Conservation (phyloP, 169 alveolate genomes). For the Theileria parva region DNA sequence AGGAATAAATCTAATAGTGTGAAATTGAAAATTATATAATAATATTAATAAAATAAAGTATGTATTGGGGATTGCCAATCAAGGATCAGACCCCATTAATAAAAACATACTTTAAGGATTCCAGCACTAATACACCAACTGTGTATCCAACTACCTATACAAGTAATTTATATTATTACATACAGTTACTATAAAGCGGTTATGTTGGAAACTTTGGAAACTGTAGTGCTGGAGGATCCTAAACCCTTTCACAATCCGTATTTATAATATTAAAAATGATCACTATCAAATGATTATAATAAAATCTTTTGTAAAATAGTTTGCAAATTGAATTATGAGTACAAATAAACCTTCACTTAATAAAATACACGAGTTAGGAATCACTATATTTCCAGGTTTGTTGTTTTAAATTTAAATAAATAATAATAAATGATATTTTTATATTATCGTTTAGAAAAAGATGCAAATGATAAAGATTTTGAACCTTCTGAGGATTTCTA, state of each 20-base stretch:
- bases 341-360: neutral
- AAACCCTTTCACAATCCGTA: too few relatives aligned
- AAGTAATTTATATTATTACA: too few relatives aligned
- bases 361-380: slow-evolving; percentile 42
- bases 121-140: neutral
- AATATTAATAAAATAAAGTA: neutral
- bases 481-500: slow-evolving; percentile 41
- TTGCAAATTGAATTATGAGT: neutral
- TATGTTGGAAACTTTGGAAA: neutral
- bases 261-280: too few relatives aligned
- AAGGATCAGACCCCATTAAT: neutral
- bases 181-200: neutral
- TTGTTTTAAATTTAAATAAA: neutral
- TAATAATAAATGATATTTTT: neutral
- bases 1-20: too few relatives aligned
- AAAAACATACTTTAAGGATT: neutral
- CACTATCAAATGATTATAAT: neutral
- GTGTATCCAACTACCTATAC: neutral
- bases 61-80: neutral
- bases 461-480: neutral
- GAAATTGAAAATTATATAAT: neutral
- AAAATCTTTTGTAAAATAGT: too few relatives aligned
- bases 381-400: slow-evolving; percentile 57
- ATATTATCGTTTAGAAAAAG: neutral
- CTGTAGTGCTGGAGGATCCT: neutral